A percentile compares a stretch with the other conserved stretches of the same genome.
These are phyloP conservation scores for Phytomonas sp. DNA, from an alignment of 208 protist species.

Conservation along the genomic window DNA sequence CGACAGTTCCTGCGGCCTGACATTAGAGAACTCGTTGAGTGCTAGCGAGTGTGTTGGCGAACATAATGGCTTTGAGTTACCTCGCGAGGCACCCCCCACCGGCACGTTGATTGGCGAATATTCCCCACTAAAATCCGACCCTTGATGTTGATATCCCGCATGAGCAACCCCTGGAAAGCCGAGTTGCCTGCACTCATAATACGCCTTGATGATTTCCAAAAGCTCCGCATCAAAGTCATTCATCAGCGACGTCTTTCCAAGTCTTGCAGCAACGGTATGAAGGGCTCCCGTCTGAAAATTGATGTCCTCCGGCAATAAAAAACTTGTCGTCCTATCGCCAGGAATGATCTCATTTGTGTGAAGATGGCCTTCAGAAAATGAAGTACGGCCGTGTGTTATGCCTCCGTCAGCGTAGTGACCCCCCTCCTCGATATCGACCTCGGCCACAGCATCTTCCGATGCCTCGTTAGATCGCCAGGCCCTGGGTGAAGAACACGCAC, in stretches of 20 bases:
- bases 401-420: not conserved
- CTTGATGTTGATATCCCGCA: not conserved
- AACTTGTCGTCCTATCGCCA: not conserved
- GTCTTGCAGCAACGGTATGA: not conserved
- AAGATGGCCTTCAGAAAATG: not conserved
- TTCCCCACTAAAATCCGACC: not conserved
- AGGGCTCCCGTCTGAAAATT: not conserved
- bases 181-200: slow-evolving; percentile 27
- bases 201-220: slow-evolving; percentile 32
- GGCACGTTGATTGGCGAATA: not conserved
- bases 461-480: not conserved
- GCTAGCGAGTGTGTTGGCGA: not conserved
- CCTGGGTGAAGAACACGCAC: not conserved
- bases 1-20: not conserved
- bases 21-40: not conserved
- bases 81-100: not conserved
- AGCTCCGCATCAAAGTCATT: slow-evolving; percentile 34
- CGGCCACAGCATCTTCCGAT: not conserved
- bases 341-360: not conserved
- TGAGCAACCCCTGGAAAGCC: not conserved
- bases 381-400: not conserved
- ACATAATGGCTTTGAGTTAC: not conserved
- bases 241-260: slow-evolving; percentile 19
- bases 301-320: not conserved
- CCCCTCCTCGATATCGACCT: not conserved